Evolutionary conservation across 179 eudicot genomes (phyloP), one percentile per base, ranked within the genome.

Genomic region (Beta corolliflora): DNA sequence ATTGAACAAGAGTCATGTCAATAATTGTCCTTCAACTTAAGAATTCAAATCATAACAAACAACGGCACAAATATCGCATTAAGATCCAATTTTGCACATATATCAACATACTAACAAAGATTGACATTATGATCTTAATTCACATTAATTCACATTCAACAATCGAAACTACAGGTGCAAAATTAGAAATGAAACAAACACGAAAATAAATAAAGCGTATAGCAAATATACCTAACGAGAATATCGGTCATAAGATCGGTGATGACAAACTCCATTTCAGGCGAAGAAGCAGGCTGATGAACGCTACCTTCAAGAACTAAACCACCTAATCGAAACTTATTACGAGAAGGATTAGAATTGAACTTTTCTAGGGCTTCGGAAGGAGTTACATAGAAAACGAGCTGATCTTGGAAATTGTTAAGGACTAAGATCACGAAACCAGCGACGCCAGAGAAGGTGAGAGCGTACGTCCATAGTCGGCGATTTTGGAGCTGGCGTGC

Each of bases 361-460:
- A 91, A 89, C 75, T 95, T 92, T 0, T 81, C 81, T 10, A 95
- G 80, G 23, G 93, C 97, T 11, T 95, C 99, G 0, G 95, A 86
- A 0, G 98, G 99, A 6, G 98, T 95, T 1, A 95, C 87, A 63
- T 95, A 95, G 81, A 95, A 95, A 19, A 95, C 95, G 7, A 95
- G 79, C 50, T 92, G 97, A 61, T 95, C 98, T 48, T 95, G 98
- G 76, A 95, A 95, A 23, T 92, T 91, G 80, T 93, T 91, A 41
- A 95, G 84, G 15, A 94, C 97, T 3, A 95, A 73, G 65, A 94
- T 83, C 13, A 91, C 84, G 87, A 95, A 95, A 0, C 93, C 97
- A 1, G 99, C 99, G 2, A 93, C 85, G 85, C 94, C 89, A 79
- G 93, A 83, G 88, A 95, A 93, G 48, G 98, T 87, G 3, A 89